phyloP scores from a whole-genome alignment of 768 basidiomycete species.

The Boletus reticuloceps region DNA sequence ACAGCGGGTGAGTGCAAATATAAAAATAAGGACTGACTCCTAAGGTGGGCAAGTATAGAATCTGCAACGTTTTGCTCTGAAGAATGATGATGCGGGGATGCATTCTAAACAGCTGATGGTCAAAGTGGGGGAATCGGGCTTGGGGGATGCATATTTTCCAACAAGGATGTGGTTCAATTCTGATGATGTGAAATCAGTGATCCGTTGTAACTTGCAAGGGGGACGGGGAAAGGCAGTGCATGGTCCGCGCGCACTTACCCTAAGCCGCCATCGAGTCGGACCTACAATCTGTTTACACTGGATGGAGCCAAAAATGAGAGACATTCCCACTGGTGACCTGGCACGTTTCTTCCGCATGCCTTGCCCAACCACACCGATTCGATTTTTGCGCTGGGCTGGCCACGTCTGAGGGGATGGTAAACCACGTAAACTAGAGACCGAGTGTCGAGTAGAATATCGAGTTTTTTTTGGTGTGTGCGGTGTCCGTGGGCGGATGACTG shows the following conservation, averaged over 20 bases:
- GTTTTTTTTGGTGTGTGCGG: too few relatives aligned
- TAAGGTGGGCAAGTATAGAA: background rate
- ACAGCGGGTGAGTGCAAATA: too few relatives aligned
- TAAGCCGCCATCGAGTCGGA: background rate
- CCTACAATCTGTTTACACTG: too few relatives aligned
- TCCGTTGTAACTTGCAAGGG: too few relatives aligned
- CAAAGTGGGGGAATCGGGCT: background rate
- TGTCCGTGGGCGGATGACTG: conserved; percentile 16
- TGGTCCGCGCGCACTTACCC: background rate
- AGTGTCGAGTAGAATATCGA: background rate
- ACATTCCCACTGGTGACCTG: background rate
- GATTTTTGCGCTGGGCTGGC: background rate
- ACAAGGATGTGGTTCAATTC: background rate
- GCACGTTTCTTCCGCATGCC: conserved; percentile 14
- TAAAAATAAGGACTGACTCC: too few relatives aligned
- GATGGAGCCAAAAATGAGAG: too few relatives aligned
- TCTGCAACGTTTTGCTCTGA: background rate
- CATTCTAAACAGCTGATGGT: background rate
- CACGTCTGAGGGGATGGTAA: background rate
- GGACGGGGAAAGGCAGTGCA: background rate
- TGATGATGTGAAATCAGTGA: background rate
- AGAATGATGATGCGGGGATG: background rate
- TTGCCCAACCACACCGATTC: background rate
- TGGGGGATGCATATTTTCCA: background rate
- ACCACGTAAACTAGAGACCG: conserved; percentile 2